Base-by-base conservation (phyloP, 208 protist species). In the Crithidia acanthocephali region DNA sequence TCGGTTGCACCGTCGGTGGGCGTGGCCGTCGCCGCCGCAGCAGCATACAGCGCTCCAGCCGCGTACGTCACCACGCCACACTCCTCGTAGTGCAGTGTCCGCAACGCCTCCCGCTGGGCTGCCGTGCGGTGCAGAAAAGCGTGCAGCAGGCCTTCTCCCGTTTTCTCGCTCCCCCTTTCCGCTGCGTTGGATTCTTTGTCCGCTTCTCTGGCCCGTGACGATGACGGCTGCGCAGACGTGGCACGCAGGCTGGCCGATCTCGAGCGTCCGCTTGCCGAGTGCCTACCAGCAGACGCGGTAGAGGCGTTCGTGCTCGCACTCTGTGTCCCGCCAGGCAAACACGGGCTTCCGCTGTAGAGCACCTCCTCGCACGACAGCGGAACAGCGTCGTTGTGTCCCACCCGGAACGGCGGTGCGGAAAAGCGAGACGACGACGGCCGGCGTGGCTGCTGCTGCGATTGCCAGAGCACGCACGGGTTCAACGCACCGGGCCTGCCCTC, bases 31-130 rank as follows among this genome's bases (percentile, higher is more conserved):
- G 23, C 50, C n/a, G 20, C n/a, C n/a, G n/a, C n/a, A n/a, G n/a
- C n/a, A n/a, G 55, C 16, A 33, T 30, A 53, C 23, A 53, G 23
- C 7, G 55, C 55, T 28, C n/a, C 33, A 2, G 55, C 63, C 20
- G 57, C 42, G 61, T 88, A 91, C 3, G 51, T 63, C 11, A 91
- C 56, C 4, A 75, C 57, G 18, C 70, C 72, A 27, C 74, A 76
- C 30, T 76, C 72, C 52, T 91, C 86, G 59, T 81, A 91, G 59
- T 83, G 77, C 20, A 72, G 23, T 22, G 66, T 76, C 23, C 47
- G 48, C 13, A 73, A 58, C 1, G n/a, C 11, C 18, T 27, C 40
- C 18, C 69, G 73, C 69, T 76, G 79, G 35, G 47, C 23, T 18
- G 23, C 50, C 18, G 79, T 76, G 48, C 68, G 73, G 11, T 60